Evolutionary conservation across 2,329 filamentous ascomycete species (phyloP).

Genomic region (Pezicula carpinea): DNA sequence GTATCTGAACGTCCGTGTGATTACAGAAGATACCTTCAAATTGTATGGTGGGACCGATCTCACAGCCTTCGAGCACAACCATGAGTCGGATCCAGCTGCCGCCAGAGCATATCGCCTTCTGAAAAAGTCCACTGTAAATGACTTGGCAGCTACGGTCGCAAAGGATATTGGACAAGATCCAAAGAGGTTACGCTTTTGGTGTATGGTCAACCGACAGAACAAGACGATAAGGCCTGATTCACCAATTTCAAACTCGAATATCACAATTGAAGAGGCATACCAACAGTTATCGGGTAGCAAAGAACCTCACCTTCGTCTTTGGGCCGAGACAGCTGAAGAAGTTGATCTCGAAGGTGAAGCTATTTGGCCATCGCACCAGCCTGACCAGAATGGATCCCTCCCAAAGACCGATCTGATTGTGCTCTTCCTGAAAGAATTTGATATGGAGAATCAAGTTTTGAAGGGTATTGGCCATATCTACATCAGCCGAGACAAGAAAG

Average conservation of each 20-base stretch:
- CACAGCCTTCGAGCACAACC: conserved; percentile 58
- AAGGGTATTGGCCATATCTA: conserved; percentile 80
- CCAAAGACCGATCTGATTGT: conserved; percentile 65
- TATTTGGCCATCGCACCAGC: conserved; percentile 63
- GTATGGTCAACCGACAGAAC: conserved; percentile 98
- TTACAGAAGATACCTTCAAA: conserved; percentile 77
- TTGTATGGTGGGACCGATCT: conserved; percentile 82
- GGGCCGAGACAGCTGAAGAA: conserved; percentile 74
- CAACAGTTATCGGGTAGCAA: conserved; percentile 63
- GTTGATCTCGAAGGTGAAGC: conserved; percentile 63
- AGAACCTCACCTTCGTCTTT: conserved; percentile 68
- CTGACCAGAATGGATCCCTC: conserved; percentile 50
- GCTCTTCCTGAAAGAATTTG: conserved; percentile 90
- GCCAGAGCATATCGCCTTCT: conserved; percentile 71
- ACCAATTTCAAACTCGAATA: conserved; percentile 71
- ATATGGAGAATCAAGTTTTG: conserved; percentile 69
- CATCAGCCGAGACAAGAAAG: conserved; percentile 80
- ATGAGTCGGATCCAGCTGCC: conserved; percentile 55
- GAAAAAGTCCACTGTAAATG: conserved; percentile 68
- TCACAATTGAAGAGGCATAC: conserved; percentile 72
- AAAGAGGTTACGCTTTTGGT: conserved; percentile 77
- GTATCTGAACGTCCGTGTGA: conserved; percentile 79
- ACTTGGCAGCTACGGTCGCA: conserved; percentile 69
- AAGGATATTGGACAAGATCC: conserved; percentile 64
- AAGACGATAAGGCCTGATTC: conserved; percentile 91